A percentile compares a stretch with the other conserved stretches of the same genome.
Conservation (phyloP, 805 yeast species). For the Pichia occidentalis region DNA sequence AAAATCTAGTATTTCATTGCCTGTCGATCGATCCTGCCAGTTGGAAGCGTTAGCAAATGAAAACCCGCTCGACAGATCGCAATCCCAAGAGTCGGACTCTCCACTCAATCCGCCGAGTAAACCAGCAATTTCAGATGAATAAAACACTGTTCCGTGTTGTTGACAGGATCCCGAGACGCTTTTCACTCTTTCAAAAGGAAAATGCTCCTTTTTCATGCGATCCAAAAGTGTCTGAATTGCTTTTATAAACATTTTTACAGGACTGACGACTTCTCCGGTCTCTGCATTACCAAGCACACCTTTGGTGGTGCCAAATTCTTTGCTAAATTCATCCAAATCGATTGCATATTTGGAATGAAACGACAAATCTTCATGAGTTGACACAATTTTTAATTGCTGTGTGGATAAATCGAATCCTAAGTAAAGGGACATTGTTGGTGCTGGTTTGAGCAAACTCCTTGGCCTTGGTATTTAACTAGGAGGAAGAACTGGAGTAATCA, state of each 20-base stretch:
- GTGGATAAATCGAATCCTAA: constrained; percentile 86
- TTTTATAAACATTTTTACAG: constrained; percentile 87
- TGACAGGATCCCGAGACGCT: constrained; percentile 85
- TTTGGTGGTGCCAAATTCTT: constrained; percentile 56
- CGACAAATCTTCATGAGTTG: constrained; percentile 44
- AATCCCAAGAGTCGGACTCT: constrained; percentile 36
- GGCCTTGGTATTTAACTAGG: no score
- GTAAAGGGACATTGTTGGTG: constrained; percentile 25
- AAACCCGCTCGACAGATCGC: constrained; percentile 44
- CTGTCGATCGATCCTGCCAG: constrained; percentile 94
- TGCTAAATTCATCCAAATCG: constrained; percentile 56
- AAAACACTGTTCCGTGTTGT: constrained; percentile 87
- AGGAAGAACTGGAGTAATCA: no score
- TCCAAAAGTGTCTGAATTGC: constrained; percentile 62
- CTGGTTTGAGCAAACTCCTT: background rate
- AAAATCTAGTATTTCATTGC: constrained; percentile 53
- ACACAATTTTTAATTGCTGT: constrained; percentile 77
- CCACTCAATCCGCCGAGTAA: constrained; percentile 33
- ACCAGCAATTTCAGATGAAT: constrained; percentile 47
- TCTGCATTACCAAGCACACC: constrained; percentile 59
- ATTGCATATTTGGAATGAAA: constrained; percentile 51
- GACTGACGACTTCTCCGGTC: constrained; percentile 62
- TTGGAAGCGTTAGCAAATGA: constrained; percentile 69
- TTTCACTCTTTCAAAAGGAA: constrained; percentile 53
- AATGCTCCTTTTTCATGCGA: constrained; percentile 41